phyloP scores from a whole-genome alignment of 2,329 filamentous ascomycete species.

The Aschersonia sp. region DNA sequence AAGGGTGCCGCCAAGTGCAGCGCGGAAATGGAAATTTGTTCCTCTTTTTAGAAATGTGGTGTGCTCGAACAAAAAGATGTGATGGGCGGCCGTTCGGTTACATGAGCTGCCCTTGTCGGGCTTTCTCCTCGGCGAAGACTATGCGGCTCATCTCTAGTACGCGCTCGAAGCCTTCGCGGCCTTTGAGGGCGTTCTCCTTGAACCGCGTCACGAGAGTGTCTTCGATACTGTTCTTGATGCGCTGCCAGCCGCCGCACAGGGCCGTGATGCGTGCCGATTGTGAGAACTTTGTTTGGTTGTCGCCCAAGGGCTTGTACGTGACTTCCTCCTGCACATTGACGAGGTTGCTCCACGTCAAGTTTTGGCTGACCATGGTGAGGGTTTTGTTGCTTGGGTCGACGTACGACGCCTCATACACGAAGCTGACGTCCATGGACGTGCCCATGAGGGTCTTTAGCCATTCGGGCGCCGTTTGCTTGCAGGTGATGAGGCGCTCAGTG shows the following conservation, averaged over 20 bases:
- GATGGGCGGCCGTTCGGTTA: background rate
- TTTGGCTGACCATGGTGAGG: conserved; percentile 93
- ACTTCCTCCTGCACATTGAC: conserved; percentile 90
- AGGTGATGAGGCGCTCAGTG: conserved; percentile 48
- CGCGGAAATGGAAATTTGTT: too few species aligned
- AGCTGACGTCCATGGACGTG: conserved; percentile 56
- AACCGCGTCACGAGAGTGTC: conserved; percentile 81
- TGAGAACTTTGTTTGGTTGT: conserved; percentile 60
- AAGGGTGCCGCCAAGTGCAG: too few species aligned
- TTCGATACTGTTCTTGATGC: conserved; percentile 92
- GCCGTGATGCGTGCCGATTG: conserved; percentile 91
- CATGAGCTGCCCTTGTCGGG: conserved; percentile 26
- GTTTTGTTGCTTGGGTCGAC: conserved; percentile 73
- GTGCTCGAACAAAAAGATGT: background rate
- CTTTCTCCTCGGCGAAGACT: conserved; percentile 81
- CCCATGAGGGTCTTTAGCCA: conserved; percentile 75
- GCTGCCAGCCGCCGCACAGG: conserved; percentile 91
- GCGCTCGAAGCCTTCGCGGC: conserved; percentile 86
- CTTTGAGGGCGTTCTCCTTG: conserved; percentile 79
- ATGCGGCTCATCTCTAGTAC: conserved; percentile 87
- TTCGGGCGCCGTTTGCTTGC: conserved; percentile 52
- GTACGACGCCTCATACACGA: conserved; percentile 92
- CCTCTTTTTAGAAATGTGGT: too few species aligned
- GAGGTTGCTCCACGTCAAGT: conserved; percentile 85
- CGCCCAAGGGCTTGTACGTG: conserved; percentile 53